A percentile compares a stretch with the other conserved stretches of the same genome.
These are phyloP conservation scores for Nemania sp. DNA, from an alignment of 2,329 filamentous ascomycete genomes.

Conservation along the genomic window DNA sequence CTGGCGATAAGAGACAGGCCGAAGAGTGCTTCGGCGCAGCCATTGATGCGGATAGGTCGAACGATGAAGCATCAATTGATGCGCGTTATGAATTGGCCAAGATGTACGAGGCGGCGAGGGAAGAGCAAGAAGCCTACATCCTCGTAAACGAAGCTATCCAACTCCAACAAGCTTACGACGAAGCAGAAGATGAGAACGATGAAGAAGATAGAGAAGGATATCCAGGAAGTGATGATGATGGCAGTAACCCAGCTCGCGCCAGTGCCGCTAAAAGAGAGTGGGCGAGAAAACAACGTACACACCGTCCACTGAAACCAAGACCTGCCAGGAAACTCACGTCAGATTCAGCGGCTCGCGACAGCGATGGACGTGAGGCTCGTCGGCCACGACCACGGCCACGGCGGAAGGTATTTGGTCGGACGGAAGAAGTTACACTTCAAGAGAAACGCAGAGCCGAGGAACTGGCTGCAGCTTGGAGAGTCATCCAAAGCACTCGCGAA, in stretches of 20 bases:
- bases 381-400: conserved; percentile 35
- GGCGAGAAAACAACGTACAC: conserved; percentile 28
- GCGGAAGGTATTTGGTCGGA: conserved; percentile 39
- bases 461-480: conserved; percentile 44
- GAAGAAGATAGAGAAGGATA: conserved; percentile 41
- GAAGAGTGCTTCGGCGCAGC: conserved; percentile 78
- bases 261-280: conserved; percentile 11
- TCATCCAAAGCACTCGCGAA: conserved; percentile 42
- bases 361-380: conserved; percentile 11
- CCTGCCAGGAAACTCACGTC: conserved; percentile 34
- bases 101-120: conserved; percentile 77
- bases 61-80: conserved; percentile 60
- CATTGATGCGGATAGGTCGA: conserved; percentile 70
- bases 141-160: conserved; percentile 76
- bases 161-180: conserved; percentile 56
- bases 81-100: conserved; percentile 80
- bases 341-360: conserved; percentile 24
- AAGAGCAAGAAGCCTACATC: conserved; percentile 76
- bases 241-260: conserved; percentile 1
- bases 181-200: conserved; percentile 35
- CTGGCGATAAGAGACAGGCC: conserved; percentile 68
- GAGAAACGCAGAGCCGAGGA: conserved; percentile 40
- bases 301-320: conserved; percentile 31
- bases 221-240: conserved; percentile 22
- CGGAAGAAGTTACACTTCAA: conserved; percentile 39